Percentiles rank a stretch among this genome's conserved stretches.
phyloP scores from a whole-genome alignment of 441 rosid genomes.

The Syzygium syzygioides region DNA sequence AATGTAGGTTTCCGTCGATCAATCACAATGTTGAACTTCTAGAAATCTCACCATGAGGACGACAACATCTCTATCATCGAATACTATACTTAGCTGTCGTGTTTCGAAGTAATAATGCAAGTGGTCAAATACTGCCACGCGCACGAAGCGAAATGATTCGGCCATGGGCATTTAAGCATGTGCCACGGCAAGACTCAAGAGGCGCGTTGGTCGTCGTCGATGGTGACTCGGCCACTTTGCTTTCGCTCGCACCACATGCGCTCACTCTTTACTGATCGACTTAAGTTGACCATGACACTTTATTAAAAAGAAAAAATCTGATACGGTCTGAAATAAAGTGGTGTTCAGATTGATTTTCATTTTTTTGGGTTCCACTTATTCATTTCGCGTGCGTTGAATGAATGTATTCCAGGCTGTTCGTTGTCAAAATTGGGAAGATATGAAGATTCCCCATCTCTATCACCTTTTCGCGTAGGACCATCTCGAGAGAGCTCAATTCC shows the following conservation, averaged over 20 bases:
- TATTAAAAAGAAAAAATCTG: background rate
- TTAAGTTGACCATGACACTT: background rate
- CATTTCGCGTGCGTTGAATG: background rate
- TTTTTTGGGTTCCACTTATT: background rate
- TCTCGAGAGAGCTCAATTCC: background rate
- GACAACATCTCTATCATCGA: background rate
- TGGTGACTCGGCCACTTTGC: background rate
- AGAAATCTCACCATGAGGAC: background rate
- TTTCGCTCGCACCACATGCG: background rate
- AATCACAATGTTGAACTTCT: background rate
- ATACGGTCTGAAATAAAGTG: background rate
- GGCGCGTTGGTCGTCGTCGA: background rate
- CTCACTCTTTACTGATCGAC: background rate
- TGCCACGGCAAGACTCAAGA: background rate
- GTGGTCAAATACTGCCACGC: background rate
- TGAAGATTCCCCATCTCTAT: background rate
- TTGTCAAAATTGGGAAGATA: background rate
- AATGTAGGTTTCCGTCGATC: background rate
- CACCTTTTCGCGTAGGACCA: background rate
- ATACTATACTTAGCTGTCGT: background rate
- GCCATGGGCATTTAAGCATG: background rate
- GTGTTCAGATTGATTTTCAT: background rate
- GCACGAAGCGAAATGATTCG: background rate
- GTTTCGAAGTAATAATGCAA: background rate
- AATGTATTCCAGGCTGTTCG: background rate